Base-by-base conservation (phyloP, 2,329 filamentous ascomycete genomes). In the Cercospora sp. region DNA sequence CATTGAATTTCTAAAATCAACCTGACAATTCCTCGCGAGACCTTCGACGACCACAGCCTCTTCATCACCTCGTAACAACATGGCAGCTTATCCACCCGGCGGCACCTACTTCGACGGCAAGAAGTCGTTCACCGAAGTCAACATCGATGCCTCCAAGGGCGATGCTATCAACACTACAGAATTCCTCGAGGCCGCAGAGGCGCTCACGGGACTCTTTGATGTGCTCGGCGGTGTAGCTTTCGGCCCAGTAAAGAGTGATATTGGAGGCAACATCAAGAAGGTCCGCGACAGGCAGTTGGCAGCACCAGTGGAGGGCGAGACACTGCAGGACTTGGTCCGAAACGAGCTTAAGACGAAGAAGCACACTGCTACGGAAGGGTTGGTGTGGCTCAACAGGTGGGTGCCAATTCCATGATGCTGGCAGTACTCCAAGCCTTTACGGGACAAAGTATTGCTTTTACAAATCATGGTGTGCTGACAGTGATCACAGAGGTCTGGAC, bases 261-360 rank as follows among this genome's bases (percentile, higher is more conserved):
- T 99, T 84, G 81, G 88, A 60, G 92, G 92, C 79, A 99, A 99
- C 83, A 87, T 98, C 83, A 94, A 93, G 93, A 98, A 99, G 91
- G 86, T 98, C 81, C 89, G 92, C 72, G 89, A 94, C 63, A 89
- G 94, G 74, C 90, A 94, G 79, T 85, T 90, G 65, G 92, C 90
- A 66, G 88, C 91, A 66, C 93, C 94, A 32, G 84, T 85, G 64
- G 90, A 94, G 72, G 96, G 92, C n/a, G 85, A 87, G 76, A 97
- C 89, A 66, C 85, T 99, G 66, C 95, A 99, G 83, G 88, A 90
- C 58, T 91, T 98, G 60, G 90, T 91, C 75, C 80, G 89, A 73
- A 95, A 94, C 79, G 95, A 99, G 85, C 85, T 97, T 79, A 94
- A 93, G 85, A 86, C 88, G 70, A 94, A 94, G 85, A 94, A 95